These are phyloP conservation scores for Chenopodium formosanum DNA, from an alignment of 148 eudicot species.

Conservation along the genomic window DNA sequence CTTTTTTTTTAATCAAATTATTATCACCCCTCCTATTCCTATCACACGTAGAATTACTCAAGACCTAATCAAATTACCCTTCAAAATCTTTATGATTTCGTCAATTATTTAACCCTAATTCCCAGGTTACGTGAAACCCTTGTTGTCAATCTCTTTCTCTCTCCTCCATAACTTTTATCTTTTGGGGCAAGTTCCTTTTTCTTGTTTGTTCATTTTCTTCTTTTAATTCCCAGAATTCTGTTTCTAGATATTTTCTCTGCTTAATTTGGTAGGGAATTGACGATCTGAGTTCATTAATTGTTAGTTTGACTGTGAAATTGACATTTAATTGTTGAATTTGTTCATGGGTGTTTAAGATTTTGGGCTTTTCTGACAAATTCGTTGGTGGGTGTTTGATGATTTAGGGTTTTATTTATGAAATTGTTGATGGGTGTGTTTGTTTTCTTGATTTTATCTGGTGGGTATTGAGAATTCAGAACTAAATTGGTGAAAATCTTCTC, in stretches of 20 bases:
- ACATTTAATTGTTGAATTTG: constrained; percentile 14
- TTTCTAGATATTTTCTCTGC: not conserved
- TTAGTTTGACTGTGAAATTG: constrained; percentile 17
- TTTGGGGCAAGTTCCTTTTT: constrained; percentile 7
- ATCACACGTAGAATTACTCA: constrained; percentile 15
- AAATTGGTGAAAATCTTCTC: not conserved
- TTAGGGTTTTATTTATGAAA: constrained; percentile 28
- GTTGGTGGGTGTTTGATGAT: constrained; percentile 9
- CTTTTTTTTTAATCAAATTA: not conserved
- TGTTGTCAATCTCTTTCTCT: constrained; percentile 12
- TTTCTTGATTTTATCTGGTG: constrained; percentile 22
- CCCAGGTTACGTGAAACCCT: constrained; percentile 31
- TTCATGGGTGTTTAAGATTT: constrained; percentile 19
- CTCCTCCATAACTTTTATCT: not conserved
- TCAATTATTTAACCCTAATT: constrained; percentile 5
- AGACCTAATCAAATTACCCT: constrained; percentile 25
- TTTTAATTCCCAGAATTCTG: not conserved
- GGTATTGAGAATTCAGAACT: constrained; percentile 14
- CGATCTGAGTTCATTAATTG: constrained; percentile 7
- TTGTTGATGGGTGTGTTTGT: constrained; percentile 12
- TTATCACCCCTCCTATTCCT: constrained; percentile 6
- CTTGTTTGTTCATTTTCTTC: not conserved
- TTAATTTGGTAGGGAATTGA: constrained; percentile 12
- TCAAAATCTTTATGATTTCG: not conserved
- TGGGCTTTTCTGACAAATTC: constrained; percentile 10